phyloP scores from a whole-genome alignment of 306 rosid species.

The Vicia villosa region DNA sequence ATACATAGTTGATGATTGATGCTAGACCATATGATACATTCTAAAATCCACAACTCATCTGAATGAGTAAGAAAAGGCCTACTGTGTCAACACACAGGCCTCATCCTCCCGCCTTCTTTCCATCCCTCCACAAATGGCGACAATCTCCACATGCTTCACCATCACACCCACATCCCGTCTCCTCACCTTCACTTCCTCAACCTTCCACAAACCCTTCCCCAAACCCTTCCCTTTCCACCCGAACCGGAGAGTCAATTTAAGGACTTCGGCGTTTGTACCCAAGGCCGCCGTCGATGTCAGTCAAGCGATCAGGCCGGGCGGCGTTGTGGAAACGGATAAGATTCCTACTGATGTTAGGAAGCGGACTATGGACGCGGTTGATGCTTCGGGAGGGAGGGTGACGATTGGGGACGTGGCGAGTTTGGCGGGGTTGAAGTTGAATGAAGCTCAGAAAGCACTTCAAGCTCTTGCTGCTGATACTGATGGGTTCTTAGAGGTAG shows the following conservation, averaged over 20 bases:
- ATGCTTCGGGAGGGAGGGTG: conserved; percentile 77
- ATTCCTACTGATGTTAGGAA: conserved; percentile 78
- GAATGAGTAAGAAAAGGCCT: conserved; percentile 9
- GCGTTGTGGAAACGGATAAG: conserved; percentile 72
- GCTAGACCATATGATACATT: no score
- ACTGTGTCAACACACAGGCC: conserved; percentile 28
- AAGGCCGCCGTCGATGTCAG: conserved; percentile 56
- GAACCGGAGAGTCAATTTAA: conserved; percentile 39
- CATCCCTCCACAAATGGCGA: conserved; percentile 53
- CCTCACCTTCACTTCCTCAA: conserved; percentile 36
- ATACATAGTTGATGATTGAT: background rate
- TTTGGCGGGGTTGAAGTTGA: conserved; percentile 79
- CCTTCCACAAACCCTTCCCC: conserved; percentile 27
- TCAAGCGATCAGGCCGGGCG: conserved; percentile 64
- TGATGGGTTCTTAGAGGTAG: conserved; percentile 86
- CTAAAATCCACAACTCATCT: background rate
- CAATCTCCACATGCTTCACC: conserved; percentile 66
- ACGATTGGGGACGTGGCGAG: conserved; percentile 91
- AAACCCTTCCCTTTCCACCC: conserved; percentile 22
- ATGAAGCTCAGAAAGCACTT: conserved; percentile 85
- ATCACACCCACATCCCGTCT: conserved; percentile 47
- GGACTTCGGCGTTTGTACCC: conserved; percentile 45
- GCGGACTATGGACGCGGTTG: conserved; percentile 93
- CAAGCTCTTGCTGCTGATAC: conserved; percentile 93
- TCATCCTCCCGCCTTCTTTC: conserved; percentile 45